A percentile compares a stretch with the other conserved stretches of the same genome.
Conservation (phyloP, 805 yeast genomes). For the Barnettozyma populi region DNA sequence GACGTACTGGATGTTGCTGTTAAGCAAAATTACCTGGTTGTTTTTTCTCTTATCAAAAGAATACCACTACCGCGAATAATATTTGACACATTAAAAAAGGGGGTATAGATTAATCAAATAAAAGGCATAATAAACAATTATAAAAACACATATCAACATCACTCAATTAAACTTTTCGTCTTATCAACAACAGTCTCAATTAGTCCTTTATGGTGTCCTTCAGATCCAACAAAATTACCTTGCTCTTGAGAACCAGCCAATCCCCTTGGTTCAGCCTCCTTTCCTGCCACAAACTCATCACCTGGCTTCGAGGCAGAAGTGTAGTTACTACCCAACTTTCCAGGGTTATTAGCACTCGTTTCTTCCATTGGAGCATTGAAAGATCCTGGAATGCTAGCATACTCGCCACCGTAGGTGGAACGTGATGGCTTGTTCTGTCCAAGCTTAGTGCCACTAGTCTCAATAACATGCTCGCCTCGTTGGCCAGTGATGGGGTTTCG, state of each 20-base stretch:
- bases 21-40: too few species aligned
- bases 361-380: background rate
- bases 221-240: background rate
- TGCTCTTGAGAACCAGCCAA: background rate
- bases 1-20: too few species aligned
- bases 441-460: background rate
- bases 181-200: slow-evolving; percentile 8
- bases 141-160: background rate
- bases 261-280: background rate
- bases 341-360: background rate
- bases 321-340: background rate
- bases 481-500: slow-evolving; percentile 15
- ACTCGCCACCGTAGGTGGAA: background rate
- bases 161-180: slow-evolving; percentile 3
- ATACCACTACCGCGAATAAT: background rate
- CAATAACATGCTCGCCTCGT: background rate
- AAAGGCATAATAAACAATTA: background rate
- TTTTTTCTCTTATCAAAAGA: too few species aligned
- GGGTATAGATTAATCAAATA: background rate
- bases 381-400: slow-evolving; percentile 2
- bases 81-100: background rate
- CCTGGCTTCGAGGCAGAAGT: background rate
- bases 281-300: background rate
- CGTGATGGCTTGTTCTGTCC: background rate
- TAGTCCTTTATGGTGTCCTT: slow-evolving; percentile 3